Percentiles rank a stretch among this genome's conserved stretches.
Evolutionary conservation across 169 alveolate genomes (phyloP).

Genomic region (Hepatocystis sp.): DNA sequence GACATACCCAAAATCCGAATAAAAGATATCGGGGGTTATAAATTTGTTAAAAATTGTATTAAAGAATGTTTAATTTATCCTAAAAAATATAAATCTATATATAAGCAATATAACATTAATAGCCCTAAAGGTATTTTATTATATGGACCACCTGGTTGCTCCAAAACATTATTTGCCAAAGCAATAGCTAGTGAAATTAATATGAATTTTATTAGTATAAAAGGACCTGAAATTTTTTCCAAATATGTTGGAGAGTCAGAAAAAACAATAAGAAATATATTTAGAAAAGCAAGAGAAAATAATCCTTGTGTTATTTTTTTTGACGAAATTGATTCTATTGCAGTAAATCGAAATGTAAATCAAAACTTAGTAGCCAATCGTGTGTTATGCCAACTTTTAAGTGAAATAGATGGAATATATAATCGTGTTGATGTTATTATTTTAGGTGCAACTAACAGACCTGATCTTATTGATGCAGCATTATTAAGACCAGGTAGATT

Average conservation of each 20-base stretch:
- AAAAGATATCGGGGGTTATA: conserved; percentile 99
- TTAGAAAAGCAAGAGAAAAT: conserved; percentile 96
- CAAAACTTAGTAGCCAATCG: conserved; percentile 92
- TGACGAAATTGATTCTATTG: conserved; percentile 98
- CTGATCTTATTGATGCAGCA: conserved; percentile 98
- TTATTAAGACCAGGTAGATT: conserved; percentile 99
- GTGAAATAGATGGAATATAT: conserved; percentile 99
- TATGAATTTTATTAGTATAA: conserved; percentile 98
- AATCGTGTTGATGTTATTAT: conserved; percentile 93
- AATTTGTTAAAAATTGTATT: conserved; percentile 92
- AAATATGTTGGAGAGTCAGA: conserved; percentile 99
- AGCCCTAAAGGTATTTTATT: conserved; percentile 98
- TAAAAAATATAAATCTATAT: conserved; percentile 91
- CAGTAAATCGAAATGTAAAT: conserved; percentile 71
- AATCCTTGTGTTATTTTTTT: conserved; percentile 98
- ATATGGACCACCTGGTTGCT: conserved; percentile 99
- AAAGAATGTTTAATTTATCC: conserved; percentile 99
- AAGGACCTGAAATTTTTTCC: conserved; percentile 99
- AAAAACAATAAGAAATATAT: conserved; percentile 96
- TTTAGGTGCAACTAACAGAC: conserved; percentile 99
- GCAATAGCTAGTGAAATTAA: conserved; percentile 99
- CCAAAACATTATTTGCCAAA: conserved; percentile 99
- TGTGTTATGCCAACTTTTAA: conserved; percentile 97
- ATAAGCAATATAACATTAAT: conserved; percentile 89
- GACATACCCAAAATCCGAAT: conserved; percentile 97